Conservation (phyloP, 768 basidiomycete species). For the Mycena filopes region DNA sequence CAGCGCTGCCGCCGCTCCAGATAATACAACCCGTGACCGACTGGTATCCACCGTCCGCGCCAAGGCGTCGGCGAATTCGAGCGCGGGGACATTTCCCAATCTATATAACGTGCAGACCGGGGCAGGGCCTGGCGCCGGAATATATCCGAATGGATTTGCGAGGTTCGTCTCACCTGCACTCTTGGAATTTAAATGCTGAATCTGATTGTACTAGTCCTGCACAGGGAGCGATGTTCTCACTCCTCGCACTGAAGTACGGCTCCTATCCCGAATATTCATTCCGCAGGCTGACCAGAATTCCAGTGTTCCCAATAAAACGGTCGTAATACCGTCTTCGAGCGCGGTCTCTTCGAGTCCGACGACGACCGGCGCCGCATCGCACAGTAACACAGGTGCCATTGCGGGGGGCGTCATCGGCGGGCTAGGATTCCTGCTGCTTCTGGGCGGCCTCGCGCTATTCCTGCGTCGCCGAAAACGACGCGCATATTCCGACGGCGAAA, state of each 20-base stretch:
- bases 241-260: background rate
- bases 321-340: background rate
- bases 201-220: background rate
- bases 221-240: conserved; percentile 7
- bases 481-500: too few species aligned
- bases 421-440: too few species aligned
- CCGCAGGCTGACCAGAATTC: background rate
- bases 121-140: background rate
- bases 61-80: background rate
- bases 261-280: background rate
- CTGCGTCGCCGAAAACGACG: too few species aligned
- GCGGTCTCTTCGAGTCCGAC: too few species aligned
- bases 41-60: conserved; percentile 13
- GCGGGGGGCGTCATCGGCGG: too few species aligned
- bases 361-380: too few species aligned
- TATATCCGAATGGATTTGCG: conserved; percentile 4
- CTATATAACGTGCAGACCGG: conserved; percentile 13
- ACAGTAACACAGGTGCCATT: too few species aligned
- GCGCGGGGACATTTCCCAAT: conserved; percentile 2
- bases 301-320: background rate
- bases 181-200: too few species aligned
- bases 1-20: background rate
- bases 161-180: too few species aligned
- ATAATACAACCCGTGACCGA: background rate
- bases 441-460: too few species aligned